Base-by-base conservation (phyloP, 2,329 filamentous ascomycete species). In the Verticillium zaregamsianum region DNA sequence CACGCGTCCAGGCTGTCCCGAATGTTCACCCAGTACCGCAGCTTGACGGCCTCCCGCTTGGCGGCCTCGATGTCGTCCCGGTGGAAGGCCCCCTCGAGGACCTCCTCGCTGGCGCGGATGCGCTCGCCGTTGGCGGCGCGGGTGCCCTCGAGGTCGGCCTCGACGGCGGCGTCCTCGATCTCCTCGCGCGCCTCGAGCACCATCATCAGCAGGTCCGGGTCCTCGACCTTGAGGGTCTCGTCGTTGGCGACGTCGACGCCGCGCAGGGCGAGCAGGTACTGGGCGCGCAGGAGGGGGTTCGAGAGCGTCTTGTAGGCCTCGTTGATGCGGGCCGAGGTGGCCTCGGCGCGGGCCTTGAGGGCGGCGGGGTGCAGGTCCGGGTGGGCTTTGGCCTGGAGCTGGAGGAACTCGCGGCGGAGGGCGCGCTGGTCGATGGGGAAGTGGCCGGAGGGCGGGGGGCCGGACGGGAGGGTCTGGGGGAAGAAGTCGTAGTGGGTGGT, bases 11-110 rank as follows among this genome's bases (percentile, higher is more conserved):
- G 79, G 56, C 88, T 90, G 74, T 96, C 90, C 65, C 87, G 84
- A 64, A 98, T 89, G 76, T 93, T 97, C 61, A 90, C 84, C 94
- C 94, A 97, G 79, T 97, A 98, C 73, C 92, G 82, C 78, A 97
- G 76, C 73, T 85, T 82, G 2, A 97, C 87, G 55, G 89, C 88
- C 82, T 96, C 92, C 64, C 72, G 76, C 76, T 84, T 87, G 17
- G 93, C 94, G 9, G 65, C 76, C 49, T 87, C 82, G 45, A 91
- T 72, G 71, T 94, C 86, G 57, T 89, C 90, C 9, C 74, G 69
- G 64, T 78, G 80, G 71, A 98, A 94, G 0, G 87, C 86, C 60
- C 73, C 69, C 56, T 84, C 90, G 28, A 98, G 70, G 1, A 76
- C 73, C 58, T 75, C 76, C 71, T 93, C 89, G 69, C 89, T 90